Evolutionary conservation across 768 basidiomycete species (phyloP), one percentile per base, ranked within the genome.

Genomic region (Hypholoma fasciculare): DNA sequence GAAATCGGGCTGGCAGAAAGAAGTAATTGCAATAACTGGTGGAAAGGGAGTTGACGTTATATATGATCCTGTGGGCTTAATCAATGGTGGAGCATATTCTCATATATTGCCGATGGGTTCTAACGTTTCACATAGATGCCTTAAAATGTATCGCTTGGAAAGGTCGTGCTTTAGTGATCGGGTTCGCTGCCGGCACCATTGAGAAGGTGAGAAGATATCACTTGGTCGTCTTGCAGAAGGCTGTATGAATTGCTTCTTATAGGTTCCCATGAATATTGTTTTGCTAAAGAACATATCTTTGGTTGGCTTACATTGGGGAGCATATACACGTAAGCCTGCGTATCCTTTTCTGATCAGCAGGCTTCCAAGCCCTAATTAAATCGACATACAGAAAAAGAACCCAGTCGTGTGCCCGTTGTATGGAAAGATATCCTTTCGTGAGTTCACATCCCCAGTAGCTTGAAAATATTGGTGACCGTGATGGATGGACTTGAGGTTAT

Each of bases 101-200:
- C 7, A 14, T 16, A n/a, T 49, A 49, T 14, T 36, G 26, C 30
- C 11, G 39, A 53, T 36, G 30, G n/a, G 19, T 13, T 30, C 34
- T 20, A 49, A 40, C 23, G 27, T 11, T 1, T 19, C 2, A 12
- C 17, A 12, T 46, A 92, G 94, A 93, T 69, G 89, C 82, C 48
- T 69, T 98, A 56, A 98, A 96, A 69, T 96, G 94, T 69, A 92
- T 95, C 56, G 91, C 90, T 0, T 98, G 96, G 88, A 95, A 96
- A 70, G 94, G 96, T 1, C 84, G 96, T 13, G 88, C 90, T 1
- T 66, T 99, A 11, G 90, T 98, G n/a, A 88, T 99, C 52, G 97
- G 96, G 6, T 98, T 96, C 71, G 93, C 90, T 3, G 90, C 82
- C 7, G 92, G 92, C 3, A 72, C 79, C 12, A 93, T 96, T 54